Evolutionary conservation across 2,329 filamentous ascomycete genomes (phyloP).

Genomic region (Calonectria montana): DNA sequence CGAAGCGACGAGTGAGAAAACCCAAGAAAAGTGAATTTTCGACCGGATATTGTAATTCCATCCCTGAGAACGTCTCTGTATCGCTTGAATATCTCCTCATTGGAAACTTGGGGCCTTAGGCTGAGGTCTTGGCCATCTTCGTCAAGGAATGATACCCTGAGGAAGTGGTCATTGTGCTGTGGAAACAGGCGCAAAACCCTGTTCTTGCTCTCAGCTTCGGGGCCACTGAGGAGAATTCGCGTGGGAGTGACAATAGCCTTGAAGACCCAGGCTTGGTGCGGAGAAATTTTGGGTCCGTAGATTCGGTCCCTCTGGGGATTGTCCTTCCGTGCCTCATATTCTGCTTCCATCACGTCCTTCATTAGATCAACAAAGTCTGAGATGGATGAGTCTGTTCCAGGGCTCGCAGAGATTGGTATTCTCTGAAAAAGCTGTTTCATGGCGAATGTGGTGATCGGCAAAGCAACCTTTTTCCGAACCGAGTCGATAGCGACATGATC

Average conservation of each 20-base stretch:
- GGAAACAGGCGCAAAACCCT: slow-evolving; percentile 76
- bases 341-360: slow-evolving; percentile 51
- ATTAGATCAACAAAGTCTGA: slow-evolving; percentile 57
- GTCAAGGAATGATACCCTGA: slow-evolving; percentile 79
- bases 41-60: slow-evolving; percentile 73
- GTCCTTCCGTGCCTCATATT: slow-evolving; percentile 49
- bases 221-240: slow-evolving; percentile 67
- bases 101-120: slow-evolving; percentile 62
- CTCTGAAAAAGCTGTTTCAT: slow-evolving; percentile 63
- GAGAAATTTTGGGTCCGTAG: slow-evolving; percentile 43
- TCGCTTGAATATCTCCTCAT: slow-evolving; percentile 63
- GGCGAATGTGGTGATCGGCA: slow-evolving; percentile 62
- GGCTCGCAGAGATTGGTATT: slow-evolving; percentile 64
- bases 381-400: slow-evolving; percentile 57
- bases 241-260: slow-evolving; percentile 71
- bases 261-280: slow-evolving; percentile 63
- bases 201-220: slow-evolving; percentile 76
- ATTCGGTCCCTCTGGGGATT: slow-evolving; percentile 37
- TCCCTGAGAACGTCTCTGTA: slow-evolving; percentile 70
- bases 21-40: slow-evolving; percentile 74
- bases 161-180: slow-evolving; percentile 69
- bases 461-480: slow-evolving; percentile 37
- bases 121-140: slow-evolving; percentile 75
- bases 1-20: slow-evolving; percentile 85
- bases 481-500: slow-evolving; percentile 42